Percentiles rank a stretch among this genome's conserved stretches.
Evolutionary conservation across 306 rosid genomes (phyloP).

Genomic region (Hippophae gyantsensis): DNA sequence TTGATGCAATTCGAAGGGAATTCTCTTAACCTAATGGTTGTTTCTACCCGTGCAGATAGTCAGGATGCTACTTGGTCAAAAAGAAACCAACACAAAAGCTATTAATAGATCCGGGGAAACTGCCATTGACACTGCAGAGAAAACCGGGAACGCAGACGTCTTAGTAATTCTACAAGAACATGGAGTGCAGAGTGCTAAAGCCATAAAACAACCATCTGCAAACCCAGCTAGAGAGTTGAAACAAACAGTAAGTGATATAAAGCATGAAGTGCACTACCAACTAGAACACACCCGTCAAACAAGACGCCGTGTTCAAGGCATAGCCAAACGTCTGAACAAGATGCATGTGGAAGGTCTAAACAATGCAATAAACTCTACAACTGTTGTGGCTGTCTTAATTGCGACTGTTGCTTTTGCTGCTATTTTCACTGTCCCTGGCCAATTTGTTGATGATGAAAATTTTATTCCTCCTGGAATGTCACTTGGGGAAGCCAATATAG

Average conservation of each 20-base stretch:
- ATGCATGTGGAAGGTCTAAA: slow-evolving; percentile 88
- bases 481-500: slow-evolving; percentile 86
- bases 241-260: slow-evolving; percentile 90
- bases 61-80: slow-evolving; percentile 43
- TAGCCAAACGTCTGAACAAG: slow-evolving; percentile 87
- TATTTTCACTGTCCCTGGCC: slow-evolving; percentile 89
- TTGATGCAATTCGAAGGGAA: no score
- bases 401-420: slow-evolving; percentile 98
- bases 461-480: slow-evolving; percentile 42
- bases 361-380: slow-evolving; percentile 94
- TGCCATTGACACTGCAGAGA: slow-evolving; percentile 91
- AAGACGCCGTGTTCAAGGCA: slow-evolving; percentile 84
- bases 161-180: slow-evolving; percentile 46
- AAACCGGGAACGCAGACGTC: slow-evolving; percentile 38
- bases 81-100: slow-evolving; percentile 32
- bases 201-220: slow-evolving; percentile 41
- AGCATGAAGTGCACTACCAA: slow-evolving; percentile 87
- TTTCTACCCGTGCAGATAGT: slow-evolving; percentile 55
- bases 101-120: slow-evolving; percentile 69
- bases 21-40: neutral
- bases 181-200: slow-evolving; percentile 60
- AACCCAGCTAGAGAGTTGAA: slow-evolving; percentile 71
- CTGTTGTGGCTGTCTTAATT: slow-evolving; percentile 90
- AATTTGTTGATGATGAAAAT: slow-evolving; percentile 52
- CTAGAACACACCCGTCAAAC: slow-evolving; percentile 94